phyloP scores from a whole-genome alignment of 129 eudicot species.

The Ambrosia trifida region DNA sequence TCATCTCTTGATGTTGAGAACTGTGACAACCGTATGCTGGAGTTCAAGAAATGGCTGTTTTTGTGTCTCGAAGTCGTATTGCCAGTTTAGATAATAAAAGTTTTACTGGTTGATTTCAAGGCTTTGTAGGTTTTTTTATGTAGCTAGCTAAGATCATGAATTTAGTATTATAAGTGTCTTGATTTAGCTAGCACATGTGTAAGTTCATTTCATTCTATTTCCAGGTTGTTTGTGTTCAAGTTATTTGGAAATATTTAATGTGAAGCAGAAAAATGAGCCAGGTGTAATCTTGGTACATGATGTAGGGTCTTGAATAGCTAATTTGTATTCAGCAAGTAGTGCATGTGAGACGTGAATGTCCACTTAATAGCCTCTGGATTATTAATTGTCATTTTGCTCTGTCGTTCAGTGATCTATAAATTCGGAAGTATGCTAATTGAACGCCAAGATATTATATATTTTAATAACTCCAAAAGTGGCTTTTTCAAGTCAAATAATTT shows the following conservation, averaged over 20 bases:
- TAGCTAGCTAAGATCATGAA: constrained; percentile 17
- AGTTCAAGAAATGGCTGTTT: not conserved
- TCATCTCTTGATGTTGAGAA: constrained; percentile 10
- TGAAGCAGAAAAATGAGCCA: constrained; percentile 28
- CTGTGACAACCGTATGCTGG: not conserved
- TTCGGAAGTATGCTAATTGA: too few species aligned
- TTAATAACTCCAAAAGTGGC: too few species aligned
- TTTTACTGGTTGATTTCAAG: not conserved
- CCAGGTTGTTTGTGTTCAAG: constrained; percentile 39
- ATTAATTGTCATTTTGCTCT: constrained; percentile 4
- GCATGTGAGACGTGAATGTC: constrained; percentile 25
- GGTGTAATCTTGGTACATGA: constrained; percentile 29
- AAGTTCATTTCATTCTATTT: constrained; percentile 26
- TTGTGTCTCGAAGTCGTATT: not conserved
- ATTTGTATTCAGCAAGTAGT: constrained; percentile 15
- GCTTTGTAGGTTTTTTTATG: not conserved
- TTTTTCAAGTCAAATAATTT: too few species aligned
- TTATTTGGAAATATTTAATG: constrained; percentile 35
- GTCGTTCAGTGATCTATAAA: not conserved
- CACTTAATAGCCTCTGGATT: constrained; percentile 16
- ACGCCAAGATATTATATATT: too few species aligned
- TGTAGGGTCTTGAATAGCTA: constrained; percentile 11
- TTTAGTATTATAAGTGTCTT: constrained; percentile 21
- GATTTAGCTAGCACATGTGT: constrained; percentile 22
- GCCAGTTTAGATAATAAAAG: constrained; percentile 3